A percentile compares a stretch with the other conserved stretches of the same genome.
Evolutionary conservation across 768 basidiomycete species (phyloP).

Genomic region (Mycena rebaudengoi): DNA sequence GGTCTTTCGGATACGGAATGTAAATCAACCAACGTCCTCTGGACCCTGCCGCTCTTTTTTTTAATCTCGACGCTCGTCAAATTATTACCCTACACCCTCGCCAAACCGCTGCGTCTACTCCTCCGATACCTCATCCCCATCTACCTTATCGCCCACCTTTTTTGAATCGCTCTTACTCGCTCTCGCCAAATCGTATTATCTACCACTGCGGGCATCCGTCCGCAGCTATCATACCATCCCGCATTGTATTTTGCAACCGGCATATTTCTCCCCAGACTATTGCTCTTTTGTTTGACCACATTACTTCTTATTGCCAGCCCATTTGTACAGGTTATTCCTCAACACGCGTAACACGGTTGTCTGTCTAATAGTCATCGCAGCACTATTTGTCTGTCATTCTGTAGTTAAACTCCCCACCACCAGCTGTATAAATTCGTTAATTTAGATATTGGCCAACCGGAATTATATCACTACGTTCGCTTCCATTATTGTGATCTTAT

Average conservation of each 20-base stretch:
- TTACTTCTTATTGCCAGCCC: constrained; percentile 52
- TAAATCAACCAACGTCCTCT: constrained; percentile 47
- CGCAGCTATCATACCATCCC: constrained; percentile 60
- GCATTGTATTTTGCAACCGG: constrained; percentile 78
- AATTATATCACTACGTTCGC: constrained; percentile 33
- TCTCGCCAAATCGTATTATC: constrained; percentile 40
- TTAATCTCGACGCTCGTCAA: constrained; percentile 10
- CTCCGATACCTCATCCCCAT: constrained; percentile 33
- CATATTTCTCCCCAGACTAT: constrained; percentile 66
- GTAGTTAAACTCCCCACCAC: constrained; percentile 66
- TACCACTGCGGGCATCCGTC: constrained; percentile 47
- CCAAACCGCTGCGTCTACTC: constrained; percentile 30
- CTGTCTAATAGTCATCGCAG: constrained; percentile 76
- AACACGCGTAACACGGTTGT: constrained; percentile 61
- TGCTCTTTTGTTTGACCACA: constrained; percentile 59
- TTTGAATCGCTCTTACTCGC: constrained; percentile 30
- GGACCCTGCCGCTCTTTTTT: constrained; percentile 18
- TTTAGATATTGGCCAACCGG: constrained; percentile 37
- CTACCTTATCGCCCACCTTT: constrained; percentile 44
- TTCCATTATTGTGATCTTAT: neutral
- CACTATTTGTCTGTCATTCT: constrained; percentile 74
- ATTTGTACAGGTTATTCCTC: constrained; percentile 71
- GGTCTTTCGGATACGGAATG: constrained; percentile 84
- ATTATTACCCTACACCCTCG: constrained; percentile 28
- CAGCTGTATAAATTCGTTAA: constrained; percentile 65